Conservation (phyloP, 257 asterid genomes). For the Solanum paucissectum region DNA sequence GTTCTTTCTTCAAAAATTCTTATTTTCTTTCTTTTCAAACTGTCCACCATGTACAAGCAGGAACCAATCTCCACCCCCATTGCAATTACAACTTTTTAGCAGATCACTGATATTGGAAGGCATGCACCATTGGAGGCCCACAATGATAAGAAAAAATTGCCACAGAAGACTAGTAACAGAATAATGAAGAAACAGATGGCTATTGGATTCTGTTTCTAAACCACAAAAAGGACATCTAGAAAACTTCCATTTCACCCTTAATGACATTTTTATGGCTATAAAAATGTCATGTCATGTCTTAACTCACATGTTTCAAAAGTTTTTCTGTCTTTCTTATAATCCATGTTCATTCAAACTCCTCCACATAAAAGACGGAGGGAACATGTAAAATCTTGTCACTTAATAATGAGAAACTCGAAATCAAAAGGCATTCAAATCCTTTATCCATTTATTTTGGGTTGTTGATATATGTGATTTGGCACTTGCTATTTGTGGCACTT, state of each 20-base stretch:
- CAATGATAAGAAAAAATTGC: neutral
- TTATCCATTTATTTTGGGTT: neutral
- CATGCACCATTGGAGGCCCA: neutral
- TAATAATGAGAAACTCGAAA: neutral
- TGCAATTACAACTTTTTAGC: neutral
- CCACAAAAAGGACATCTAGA: neutral
- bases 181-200: neutral
- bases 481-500: neutral
- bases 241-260: neutral
- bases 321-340: neutral
- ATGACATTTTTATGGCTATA: neutral
- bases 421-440: neutral
- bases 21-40: neutral
- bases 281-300: neutral
- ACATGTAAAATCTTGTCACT: neutral
- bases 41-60: neutral
- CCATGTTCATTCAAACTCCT: neutral
- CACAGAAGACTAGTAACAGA: neutral
- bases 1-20: neutral
- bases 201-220: neutral
- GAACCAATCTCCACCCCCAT: neutral
- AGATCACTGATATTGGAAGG: neutral
- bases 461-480: neutral
- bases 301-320: neutral
- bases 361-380: neutral